phyloP scores from a whole-genome alignment of 768 basidiomycete species.

The Auricularia sp. region DNA sequence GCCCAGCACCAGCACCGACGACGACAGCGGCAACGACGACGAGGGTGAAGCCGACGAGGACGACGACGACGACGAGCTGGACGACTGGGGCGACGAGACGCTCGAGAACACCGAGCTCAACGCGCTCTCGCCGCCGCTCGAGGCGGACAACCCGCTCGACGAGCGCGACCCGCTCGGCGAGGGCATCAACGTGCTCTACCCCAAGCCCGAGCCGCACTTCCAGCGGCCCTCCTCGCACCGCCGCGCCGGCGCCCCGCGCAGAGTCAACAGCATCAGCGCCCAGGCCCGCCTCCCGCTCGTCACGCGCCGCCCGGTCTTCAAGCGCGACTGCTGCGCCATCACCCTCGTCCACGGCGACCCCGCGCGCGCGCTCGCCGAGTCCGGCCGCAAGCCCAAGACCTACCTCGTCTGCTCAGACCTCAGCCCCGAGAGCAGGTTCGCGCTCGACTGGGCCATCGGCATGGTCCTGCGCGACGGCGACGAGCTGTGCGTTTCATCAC shows the following conservation, averaged over 20 bases:
- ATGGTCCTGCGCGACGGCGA: slow-evolving; percentile 93
- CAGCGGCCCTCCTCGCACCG: slow-evolving; percentile 29
- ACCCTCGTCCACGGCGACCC: slow-evolving; percentile 82
- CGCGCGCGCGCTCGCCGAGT: slow-evolving; percentile 33
- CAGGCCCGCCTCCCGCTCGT: slow-evolving; percentile 55
- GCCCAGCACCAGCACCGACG: not conserved
- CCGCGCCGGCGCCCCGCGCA: slow-evolving; percentile 15
- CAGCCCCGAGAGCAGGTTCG: slow-evolving; percentile 88
- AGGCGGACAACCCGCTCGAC: not conserved
- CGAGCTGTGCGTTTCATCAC: slow-evolving; percentile 44
- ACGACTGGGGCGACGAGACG: slow-evolving; percentile 52
- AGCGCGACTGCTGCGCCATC: slow-evolving; percentile 87
- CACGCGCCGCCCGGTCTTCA: slow-evolving; percentile 74
- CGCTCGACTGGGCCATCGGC: slow-evolving; percentile 96
- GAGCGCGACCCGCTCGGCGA: slow-evolving; percentile 77
- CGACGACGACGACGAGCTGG: slow-evolving; percentile 44
- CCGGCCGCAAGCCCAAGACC: slow-evolving; percentile 38
- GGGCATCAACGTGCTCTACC: slow-evolving; percentile 66
- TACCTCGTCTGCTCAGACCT: slow-evolving; percentile 93
- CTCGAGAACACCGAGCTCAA: slow-evolving; percentile 84
- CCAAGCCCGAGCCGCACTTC: slow-evolving; percentile 46
- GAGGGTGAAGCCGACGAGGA: slow-evolving; percentile 30
- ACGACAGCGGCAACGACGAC: not conserved
- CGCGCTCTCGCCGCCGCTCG: slow-evolving; percentile 34
- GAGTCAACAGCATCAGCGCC: slow-evolving; percentile 2